Percentiles rank a stretch among this genome's conserved stretches.
phyloP scores from a whole-genome alignment of 164 flowering plant species.

The Vitis amurensis region DNA sequence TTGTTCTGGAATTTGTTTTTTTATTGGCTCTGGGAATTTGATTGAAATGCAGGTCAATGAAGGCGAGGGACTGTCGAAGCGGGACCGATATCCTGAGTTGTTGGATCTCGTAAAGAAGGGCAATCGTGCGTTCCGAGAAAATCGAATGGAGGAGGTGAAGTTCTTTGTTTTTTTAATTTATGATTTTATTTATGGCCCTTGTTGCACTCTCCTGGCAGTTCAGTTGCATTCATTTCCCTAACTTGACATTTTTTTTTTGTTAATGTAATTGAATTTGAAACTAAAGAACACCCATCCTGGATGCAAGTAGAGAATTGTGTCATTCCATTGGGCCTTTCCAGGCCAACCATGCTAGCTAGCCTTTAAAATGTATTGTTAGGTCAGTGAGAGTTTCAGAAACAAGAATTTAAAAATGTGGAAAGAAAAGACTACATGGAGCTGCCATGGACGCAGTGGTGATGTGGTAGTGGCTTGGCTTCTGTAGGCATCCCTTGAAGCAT shows the following conservation, averaged over 20 bases:
- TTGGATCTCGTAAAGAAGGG: slow-evolving; percentile 60
- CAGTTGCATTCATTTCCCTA: not conserved
- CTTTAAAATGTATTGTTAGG: no score
- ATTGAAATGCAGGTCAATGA: slow-evolving; percentile 52
- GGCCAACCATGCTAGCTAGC: no score
- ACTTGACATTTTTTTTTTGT: no score
- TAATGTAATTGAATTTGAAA: no score
- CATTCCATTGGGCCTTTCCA: no score
- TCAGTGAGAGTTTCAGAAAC: no score
- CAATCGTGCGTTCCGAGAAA: slow-evolving; percentile 63
- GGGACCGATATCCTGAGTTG: slow-evolving; percentile 52
- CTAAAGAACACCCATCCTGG: no score
- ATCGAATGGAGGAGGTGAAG: slow-evolving; percentile 48
- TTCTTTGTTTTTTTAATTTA: slow-evolving; percentile 1
- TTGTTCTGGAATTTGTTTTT: not conserved
- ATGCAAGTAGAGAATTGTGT: no score
- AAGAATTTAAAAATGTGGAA: no score
- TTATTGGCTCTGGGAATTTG: slow-evolving; percentile 1
- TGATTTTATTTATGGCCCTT: not conserved
- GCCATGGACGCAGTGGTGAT: slow-evolving; percentile 16
- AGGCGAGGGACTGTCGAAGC: slow-evolving; percentile 36
- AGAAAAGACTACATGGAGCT: no score
- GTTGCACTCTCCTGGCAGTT: not conserved
- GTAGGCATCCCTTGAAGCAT: no score
- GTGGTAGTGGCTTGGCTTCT: slow-evolving; percentile 10